Base-by-base conservation (phyloP, 2,329 filamentous ascomycete species). In the Nothomitra cinnamomea region DNA sequence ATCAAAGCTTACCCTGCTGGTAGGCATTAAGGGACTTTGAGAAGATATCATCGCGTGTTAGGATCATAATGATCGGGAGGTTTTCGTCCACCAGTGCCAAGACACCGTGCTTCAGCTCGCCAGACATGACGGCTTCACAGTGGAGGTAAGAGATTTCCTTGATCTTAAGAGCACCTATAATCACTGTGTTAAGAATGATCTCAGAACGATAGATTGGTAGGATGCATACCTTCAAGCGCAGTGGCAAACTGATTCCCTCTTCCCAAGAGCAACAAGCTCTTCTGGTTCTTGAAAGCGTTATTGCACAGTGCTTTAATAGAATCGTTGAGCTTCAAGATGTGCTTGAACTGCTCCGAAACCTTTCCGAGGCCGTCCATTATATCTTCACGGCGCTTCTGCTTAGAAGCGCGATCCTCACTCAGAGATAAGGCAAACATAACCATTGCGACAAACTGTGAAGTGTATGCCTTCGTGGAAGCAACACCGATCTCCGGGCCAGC, bases 71-170 rank as follows among this genome's bases (percentile, higher is more conserved):
- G 69, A 98, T 98, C 58, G 92, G 92, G 38, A 98, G 80, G 72
- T 95, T 90, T 78, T 98, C 92, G 64, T 98, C 92, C 56, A 98
- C 92, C 58, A 98, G 78, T 53, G 92, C 92, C 66, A 98, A 76
- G 52, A 98, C 92, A 76, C 92, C 92, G 70, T 98, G 92, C 80
- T 98, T 98, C 63, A 98, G 79, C 74, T 98, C 92, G 71, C 92
- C 92, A 59, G 92, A 96, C 92, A 98, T 98, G 75, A 98, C 92
- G 62, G 92, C 92, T 74, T 98, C 92, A 71, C 92, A 98, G 72
- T 98, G 92, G 56, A 98, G 85, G 72, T 98, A 98, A 17, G 90
- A 96, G 64, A 98, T 98, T 74, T 98, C 92, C 80, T 98, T 98
- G 72, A 98, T 98, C 78, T 98, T 98, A 61, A 98, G 77, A 51